Conservation (phyloP, 139 green algal genomes). For the Nannochloris sp. region DNA sequence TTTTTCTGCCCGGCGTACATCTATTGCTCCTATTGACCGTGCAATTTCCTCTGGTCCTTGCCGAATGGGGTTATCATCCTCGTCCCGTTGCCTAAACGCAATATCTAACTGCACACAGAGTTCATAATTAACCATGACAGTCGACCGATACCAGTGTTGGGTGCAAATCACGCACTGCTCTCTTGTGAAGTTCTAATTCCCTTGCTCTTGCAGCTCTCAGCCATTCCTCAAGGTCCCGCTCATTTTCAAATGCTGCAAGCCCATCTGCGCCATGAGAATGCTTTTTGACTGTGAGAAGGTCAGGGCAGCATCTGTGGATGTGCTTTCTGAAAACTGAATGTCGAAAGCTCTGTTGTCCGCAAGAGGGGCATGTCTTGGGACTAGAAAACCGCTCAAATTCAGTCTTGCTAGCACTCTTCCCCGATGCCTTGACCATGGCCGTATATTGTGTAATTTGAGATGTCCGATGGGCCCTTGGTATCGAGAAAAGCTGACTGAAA, state of each 20-base stretch:
- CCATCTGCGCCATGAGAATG: not conserved
- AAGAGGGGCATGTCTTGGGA: slow-evolving; percentile 27
- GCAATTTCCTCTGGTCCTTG: slow-evolving; percentile 31
- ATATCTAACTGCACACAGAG: slow-evolving; percentile 22
- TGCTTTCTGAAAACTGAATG: slow-evolving; percentile 17
- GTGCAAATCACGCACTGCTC: not conserved
- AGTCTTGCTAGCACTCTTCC: not conserved
- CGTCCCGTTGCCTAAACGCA: slow-evolving; percentile 30
- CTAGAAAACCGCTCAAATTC: not conserved
- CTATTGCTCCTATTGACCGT: slow-evolving; percentile 21
- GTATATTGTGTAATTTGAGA: not conserved
- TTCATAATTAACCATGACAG: too few relatives aligned
- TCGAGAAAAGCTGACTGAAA: too few relatives aligned
- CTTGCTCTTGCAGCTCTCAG: not conserved
- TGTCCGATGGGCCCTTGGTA: too few relatives aligned
- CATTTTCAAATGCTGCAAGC: slow-evolving; percentile 4
- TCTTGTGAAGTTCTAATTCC: slow-evolving; percentile 1
- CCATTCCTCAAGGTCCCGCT: not conserved
- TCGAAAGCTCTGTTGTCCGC: slow-evolving; percentile 25
- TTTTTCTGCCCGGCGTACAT: not conserved
- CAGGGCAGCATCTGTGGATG: slow-evolving; percentile 32
- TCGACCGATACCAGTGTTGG: too few relatives aligned
- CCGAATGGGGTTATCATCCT: slow-evolving; percentile 18
- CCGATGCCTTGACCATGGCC: not conserved
- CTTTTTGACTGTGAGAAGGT: slow-evolving; percentile 16